phyloP scores from a whole-genome alignment of 306 rosid species.

The Vigna trinervia region DNA sequence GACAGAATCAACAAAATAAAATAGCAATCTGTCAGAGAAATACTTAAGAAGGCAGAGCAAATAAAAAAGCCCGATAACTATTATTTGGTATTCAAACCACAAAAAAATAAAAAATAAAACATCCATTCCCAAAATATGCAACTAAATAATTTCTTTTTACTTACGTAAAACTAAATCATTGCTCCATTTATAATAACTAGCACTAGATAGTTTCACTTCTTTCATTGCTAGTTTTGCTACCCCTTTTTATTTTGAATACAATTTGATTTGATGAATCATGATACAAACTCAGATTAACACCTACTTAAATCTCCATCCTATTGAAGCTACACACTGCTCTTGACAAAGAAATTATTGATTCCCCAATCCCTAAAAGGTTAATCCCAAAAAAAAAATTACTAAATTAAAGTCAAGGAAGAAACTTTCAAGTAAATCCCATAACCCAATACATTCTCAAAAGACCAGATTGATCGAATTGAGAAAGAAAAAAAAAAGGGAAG shows the following conservation, averaged over 20 bases:
- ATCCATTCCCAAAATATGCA: neutral
- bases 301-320: neutral
- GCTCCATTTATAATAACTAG: neutral
- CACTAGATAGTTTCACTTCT: conserved; percentile 9
- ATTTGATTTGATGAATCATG: neutral
- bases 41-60: neutral
- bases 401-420: conserved; percentile 33
- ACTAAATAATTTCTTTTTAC: neutral
- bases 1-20: conserved; percentile 25
- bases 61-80: neutral
- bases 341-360: neutral
- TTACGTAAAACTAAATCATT: neutral
- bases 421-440: conserved; percentile 16
- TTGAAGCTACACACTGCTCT: neutral
- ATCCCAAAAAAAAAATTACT: neutral
- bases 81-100: neutral
- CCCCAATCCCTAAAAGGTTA: conserved; percentile 14
- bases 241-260: neutral
- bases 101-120: neutral
- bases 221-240: neutral
- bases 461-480: conserved; percentile 8
- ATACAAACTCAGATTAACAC: neutral
- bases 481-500: neutral
- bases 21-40: conserved; percentile 34
- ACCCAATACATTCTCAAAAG: conserved; percentile 30